Percentiles rank a stretch among this genome's conserved stretches.
These are phyloP conservation scores for Trametes elegans DNA, from an alignment of 768 basidiomycete genomes.

Conservation along the genomic window DNA sequence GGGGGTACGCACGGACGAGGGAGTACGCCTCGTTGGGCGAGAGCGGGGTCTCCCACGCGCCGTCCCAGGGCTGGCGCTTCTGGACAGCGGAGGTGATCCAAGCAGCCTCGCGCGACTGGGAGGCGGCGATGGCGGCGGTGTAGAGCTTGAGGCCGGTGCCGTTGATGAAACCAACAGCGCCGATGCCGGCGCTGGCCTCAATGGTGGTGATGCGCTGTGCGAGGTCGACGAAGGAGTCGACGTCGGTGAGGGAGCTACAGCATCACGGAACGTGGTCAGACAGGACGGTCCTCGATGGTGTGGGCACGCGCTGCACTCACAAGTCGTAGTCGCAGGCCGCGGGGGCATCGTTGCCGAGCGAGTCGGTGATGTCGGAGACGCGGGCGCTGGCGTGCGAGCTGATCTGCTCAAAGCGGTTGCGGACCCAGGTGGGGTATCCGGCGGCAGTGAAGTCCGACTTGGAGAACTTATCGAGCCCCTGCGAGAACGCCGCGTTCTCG, in stretches of 20 bases:
- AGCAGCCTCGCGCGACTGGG: slow-evolving; percentile 49
- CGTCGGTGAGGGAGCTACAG: slow-evolving; percentile 41
- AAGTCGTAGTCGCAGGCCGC: slow-evolving; percentile 18
- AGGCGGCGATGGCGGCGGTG: slow-evolving; percentile 45
- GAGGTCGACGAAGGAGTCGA: slow-evolving; percentile 41
- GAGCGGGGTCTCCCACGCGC: slow-evolving; percentile 40
- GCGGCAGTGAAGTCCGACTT: slow-evolving; percentile 42
- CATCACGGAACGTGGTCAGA: neutral
- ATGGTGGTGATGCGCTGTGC: slow-evolving; percentile 51
- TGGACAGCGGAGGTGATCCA: slow-evolving; percentile 46
- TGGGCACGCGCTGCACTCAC: neutral
- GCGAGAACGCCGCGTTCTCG: slow-evolving; percentile 41
- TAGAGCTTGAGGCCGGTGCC: slow-evolving; percentile 26
- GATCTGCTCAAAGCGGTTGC: slow-evolving; percentile 51
- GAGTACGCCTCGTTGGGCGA: slow-evolving; percentile 35
- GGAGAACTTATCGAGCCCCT: slow-evolving; percentile 44
- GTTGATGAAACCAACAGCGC: slow-evolving; percentile 44
- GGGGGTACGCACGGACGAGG: slow-evolving; percentile 1
- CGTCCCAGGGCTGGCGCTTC: slow-evolving; percentile 43
- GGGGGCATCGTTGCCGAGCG: slow-evolving; percentile 28
- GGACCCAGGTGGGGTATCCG: slow-evolving; percentile 49
- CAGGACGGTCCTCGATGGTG: neutral
- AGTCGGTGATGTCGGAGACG: slow-evolving; percentile 46
- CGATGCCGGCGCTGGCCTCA: slow-evolving; percentile 55
- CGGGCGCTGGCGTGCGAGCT: slow-evolving; percentile 53